A percentile compares a stretch with the other conserved stretches of the same genome.
Evolutionary conservation across 306 rosid species (phyloP).

Genomic region (Begonia peltatifolia): DNA sequence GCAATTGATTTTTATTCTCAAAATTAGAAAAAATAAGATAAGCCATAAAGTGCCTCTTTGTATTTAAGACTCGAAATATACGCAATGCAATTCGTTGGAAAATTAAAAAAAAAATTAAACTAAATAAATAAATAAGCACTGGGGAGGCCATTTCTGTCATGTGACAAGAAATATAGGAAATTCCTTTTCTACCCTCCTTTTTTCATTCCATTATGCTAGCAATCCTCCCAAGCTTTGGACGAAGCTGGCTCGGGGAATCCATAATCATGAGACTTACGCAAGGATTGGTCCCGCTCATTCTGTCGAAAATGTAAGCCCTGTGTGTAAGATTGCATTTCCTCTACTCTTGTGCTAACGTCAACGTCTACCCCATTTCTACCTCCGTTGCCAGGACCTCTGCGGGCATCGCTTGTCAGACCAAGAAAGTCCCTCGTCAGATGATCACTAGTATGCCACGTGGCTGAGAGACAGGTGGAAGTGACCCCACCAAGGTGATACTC

Average conservation of each 20-base stretch:
- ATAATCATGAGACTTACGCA: slow-evolving; percentile 36
- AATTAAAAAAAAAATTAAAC: too few relatives aligned
- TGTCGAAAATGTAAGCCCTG: slow-evolving; percentile 28
- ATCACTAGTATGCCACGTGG: slow-evolving; percentile 41
- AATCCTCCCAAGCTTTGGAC: background rate
- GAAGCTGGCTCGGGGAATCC: slow-evolving; percentile 21
- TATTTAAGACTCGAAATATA: too few relatives aligned
- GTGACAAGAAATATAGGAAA: too few relatives aligned
- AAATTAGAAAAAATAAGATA: too few relatives aligned
- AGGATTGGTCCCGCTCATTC: slow-evolving; percentile 17
- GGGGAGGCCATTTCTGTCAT: too few relatives aligned
- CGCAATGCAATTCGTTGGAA: too few relatives aligned
- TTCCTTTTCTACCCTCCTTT: too few relatives aligned
- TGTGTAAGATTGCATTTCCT: slow-evolving; percentile 53
- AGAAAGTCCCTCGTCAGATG: slow-evolving; percentile 75
- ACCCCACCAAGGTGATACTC: slow-evolving; percentile 23
- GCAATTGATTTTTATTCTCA: too few relatives aligned
- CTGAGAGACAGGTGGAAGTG: slow-evolving; percentile 7
- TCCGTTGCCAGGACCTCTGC: slow-evolving; percentile 3
- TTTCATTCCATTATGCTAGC: too few relatives aligned
- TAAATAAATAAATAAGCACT: too few relatives aligned
- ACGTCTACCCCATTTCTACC: slow-evolving; percentile 7
- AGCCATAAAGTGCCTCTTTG: too few relatives aligned
- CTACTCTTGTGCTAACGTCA: slow-evolving; percentile 28
- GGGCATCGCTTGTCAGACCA: slow-evolving; percentile 38